Evolutionary conservation across 2,329 filamentous ascomycete genomes (phyloP), one percentile per base, ranked within the genome.

Genomic region (Epicoccum sorghinum): DNA sequence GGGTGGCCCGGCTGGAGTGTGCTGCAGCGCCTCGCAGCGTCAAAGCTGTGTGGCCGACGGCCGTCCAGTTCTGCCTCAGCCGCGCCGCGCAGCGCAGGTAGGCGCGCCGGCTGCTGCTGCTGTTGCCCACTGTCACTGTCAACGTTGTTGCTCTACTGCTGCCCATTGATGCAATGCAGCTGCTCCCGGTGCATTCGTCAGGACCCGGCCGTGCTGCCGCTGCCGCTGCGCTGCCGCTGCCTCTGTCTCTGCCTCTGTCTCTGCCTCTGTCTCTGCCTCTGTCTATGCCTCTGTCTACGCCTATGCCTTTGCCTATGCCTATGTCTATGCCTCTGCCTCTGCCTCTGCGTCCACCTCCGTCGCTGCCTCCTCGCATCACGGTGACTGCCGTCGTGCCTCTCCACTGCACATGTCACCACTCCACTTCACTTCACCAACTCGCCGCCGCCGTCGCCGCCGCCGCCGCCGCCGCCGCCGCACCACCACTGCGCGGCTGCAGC

Each of bases 11-110:
- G 25, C 41, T n/a, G 40, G 27, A 32, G 39, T 41, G 32, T 25
- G 27, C 47, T 45, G 39, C 43, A 30, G 47, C 43, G 18, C 32
- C 49, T 14, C 22, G 49, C 29, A 45, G 14, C 29, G 25, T 18
- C 38, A 33, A 36, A 38, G 37, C 40, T 44, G 49, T 36, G 9
- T 38, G 23, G 32, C 40, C 42, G 37, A 43, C 43, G 18, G 50
- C 49, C 49, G 49, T 47, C 55, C 60, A 64, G 61, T 64, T 64
- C 64, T 63, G 61, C 53, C 51, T 59, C 65, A 65, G 54, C 56
- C 66, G 66, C 66, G 54, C 56, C 66, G 66, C 66, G 64, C 60
- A 55, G 55, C 37, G 56, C 53, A 47, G 53, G 55, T 65, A 64
- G 58, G 39, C 53, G 57, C 57, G 50, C 47, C 33, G 44, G 36